Evolutionary conservation across 768 basidiomycete species (phyloP), one percentile per base, ranked within the genome.

Genomic region (Suillus cothurnatus): DNA sequence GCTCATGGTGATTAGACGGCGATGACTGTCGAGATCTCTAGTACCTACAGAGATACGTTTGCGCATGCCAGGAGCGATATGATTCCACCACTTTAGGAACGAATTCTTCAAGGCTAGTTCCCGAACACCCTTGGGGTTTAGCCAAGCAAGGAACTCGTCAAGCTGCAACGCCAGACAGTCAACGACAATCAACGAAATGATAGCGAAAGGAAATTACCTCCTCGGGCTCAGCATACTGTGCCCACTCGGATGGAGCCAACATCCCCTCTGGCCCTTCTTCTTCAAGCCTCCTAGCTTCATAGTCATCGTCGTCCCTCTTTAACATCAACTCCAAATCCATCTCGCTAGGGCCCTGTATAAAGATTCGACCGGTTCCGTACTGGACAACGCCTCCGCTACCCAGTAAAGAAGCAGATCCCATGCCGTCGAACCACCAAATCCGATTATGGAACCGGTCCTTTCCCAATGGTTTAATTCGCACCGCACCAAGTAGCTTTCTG

Each of bases 351-450:
- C 97, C 97, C 77, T 99, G 97, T 34, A 99, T 77, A 74, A 98
- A 97, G 57, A 99, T 73, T 61, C 97, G 82, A 6, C 95, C 97
- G 23, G 95, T 89, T 12, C 95, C 94, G 72, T 94, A 97, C 74
- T 90, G 85, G 34, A 90, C 85, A 34, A 88, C 85, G 4, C 92
- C 92, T 19, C 92, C 92, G 68, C 87, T 88, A 47, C 89, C 90
- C 64, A 94, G 81, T 61, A 97, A 78, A 53, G 90, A 88, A 56
- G 89, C 90, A 6, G 90, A 88, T 8, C 97, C 97, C 84, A 95
- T 86, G 12, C 97, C 97, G 77, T 99, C 97, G 74, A 98, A 94
- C 97, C 97, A 99, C 97, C 97, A 99, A 65, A 97, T 83, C 38
- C 93, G 88, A 74, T 97, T 97, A 72, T 93, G 92, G 78, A 98